phyloP scores from a whole-genome alignment of 2,329 filamentous ascomycete genomes.

The Myriosclerotinia curreyana region DNA sequence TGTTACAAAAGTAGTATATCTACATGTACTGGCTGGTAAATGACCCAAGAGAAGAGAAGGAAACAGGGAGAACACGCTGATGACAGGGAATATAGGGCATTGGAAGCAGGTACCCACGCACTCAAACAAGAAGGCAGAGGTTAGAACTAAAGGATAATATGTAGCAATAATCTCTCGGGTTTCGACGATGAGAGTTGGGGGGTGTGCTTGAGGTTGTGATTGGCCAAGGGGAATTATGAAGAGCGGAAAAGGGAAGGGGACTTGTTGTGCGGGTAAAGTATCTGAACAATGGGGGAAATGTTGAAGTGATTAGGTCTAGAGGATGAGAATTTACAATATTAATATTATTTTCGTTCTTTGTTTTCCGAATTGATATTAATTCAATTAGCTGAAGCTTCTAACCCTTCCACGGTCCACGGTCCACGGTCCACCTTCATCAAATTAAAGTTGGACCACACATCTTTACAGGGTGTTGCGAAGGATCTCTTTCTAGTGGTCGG shows the following conservation, averaged over 20 bases:
- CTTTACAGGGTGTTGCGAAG: too few species aligned
- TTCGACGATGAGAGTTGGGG: constrained; percentile 15
- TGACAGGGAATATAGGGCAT: constrained; percentile 20
- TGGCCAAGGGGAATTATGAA: neutral
- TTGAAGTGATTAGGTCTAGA: neutral
- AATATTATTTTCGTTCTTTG: constrained; percentile 14
- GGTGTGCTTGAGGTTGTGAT: constrained; percentile 6
- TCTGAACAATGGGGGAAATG: neutral
- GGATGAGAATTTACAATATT: neutral
- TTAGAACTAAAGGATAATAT: neutral
- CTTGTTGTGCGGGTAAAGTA: neutral
- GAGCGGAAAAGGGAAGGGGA: neutral
- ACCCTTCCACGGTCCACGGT: too few species aligned
- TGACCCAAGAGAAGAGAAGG: constrained; percentile 17
- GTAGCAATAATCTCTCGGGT: constrained; percentile 19
- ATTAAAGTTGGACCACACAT: constrained; percentile 16
- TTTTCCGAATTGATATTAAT: constrained; percentile 10
- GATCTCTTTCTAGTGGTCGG: neutral
- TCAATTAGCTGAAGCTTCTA: neutral
- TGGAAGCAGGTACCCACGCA: constrained; percentile 14
- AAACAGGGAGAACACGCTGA: constrained; percentile 16
- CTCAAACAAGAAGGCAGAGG: constrained; percentile 1
- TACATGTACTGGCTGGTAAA: neutral
- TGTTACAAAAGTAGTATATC: constrained; percentile 1
- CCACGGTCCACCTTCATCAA: constrained; percentile 20